phyloP scores from a whole-genome alignment of 2,329 filamentous ascomycete genomes.

The Aureobasidium uvarum region DNA sequence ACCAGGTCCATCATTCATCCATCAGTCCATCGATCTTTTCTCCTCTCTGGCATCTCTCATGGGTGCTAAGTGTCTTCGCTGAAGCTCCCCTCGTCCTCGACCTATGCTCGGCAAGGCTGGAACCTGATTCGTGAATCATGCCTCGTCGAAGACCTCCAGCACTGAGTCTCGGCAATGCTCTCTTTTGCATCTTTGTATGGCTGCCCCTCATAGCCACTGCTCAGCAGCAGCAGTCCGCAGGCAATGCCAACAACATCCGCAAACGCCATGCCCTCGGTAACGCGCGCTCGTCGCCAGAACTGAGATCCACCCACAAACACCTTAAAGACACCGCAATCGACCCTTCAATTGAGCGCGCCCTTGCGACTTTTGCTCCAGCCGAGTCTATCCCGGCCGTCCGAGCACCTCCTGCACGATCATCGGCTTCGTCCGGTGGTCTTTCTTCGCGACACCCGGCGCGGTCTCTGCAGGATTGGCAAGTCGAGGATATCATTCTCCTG shows the following conservation, averaged over 20 bases:
- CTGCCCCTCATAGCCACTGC: conserved; percentile 37
- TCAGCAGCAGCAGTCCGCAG: conserved; percentile 41
- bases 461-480: conserved; percentile 98
- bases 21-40: not conserved
- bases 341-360: conserved; percentile 76
- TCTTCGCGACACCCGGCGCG: conserved; percentile 89
- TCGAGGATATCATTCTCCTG: conserved; percentile 99
- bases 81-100: not conserved
- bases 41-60: conserved; percentile 12
- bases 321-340: conserved; percentile 35
- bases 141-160: conserved; percentile 35
- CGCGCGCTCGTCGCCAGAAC: conserved; percentile 33
- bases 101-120: conserved; percentile 12
- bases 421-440: conserved; percentile 54
- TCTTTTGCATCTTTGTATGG: conserved; percentile 35
- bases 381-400: conserved; percentile 70
- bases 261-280: conserved; percentile 27
- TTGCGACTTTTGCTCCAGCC: conserved; percentile 97
- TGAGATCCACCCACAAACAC: conserved; percentile 30
- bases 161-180: conserved; percentile 33
- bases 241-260: conserved; percentile 21
- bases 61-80: conserved; percentile 1
- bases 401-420: conserved; percentile 77
- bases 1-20: not conserved
- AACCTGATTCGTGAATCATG: conserved; percentile 35